phyloP scores from a whole-genome alignment of 805 yeast genomes.

The Ogataea paraovalis region DNA sequence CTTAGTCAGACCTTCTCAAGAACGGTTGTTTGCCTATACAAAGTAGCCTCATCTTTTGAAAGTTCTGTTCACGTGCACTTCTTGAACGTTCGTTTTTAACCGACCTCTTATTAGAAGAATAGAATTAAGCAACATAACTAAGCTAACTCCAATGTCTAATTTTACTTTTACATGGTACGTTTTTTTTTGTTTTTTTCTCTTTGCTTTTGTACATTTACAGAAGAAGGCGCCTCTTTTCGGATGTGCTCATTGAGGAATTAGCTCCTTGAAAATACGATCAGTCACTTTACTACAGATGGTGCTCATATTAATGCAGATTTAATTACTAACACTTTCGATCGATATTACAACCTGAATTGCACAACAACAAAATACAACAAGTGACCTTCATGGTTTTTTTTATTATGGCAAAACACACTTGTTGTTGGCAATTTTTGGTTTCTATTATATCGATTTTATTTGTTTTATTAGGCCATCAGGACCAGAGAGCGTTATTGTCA shows the following conservation, averaged over 20 bases:
- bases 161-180: slow-evolving; percentile 27
- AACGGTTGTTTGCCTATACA: too few relatives aligned
- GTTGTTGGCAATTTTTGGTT: background rate
- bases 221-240: too few relatives aligned
- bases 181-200: background rate
- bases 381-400: too few relatives aligned
- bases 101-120: background rate
- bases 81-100: background rate
- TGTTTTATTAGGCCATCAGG: slow-evolving; percentile 29
- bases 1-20: too few relatives aligned
- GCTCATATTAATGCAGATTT: too few relatives aligned
- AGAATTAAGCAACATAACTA: background rate
- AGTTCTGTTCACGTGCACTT: background rate
- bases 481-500: slow-evolving; percentile 44
- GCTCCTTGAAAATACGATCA: too few relatives aligned
- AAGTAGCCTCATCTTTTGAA: too few relatives aligned
- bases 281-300: too few relatives aligned
- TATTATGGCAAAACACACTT: background rate
- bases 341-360: too few relatives aligned
- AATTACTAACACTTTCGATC: too few relatives aligned
- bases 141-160: slow-evolving; percentile 15
- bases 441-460: background rate
- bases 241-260: too few relatives aligned
- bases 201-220: background rate
- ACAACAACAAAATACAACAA: too few relatives aligned